Percentiles rank a stretch among this genome's conserved stretches.
These are phyloP conservation scores for Paspalum vaginatum DNA, from an alignment of 176 grass and related monocot species.

Conservation along the genomic window DNA sequence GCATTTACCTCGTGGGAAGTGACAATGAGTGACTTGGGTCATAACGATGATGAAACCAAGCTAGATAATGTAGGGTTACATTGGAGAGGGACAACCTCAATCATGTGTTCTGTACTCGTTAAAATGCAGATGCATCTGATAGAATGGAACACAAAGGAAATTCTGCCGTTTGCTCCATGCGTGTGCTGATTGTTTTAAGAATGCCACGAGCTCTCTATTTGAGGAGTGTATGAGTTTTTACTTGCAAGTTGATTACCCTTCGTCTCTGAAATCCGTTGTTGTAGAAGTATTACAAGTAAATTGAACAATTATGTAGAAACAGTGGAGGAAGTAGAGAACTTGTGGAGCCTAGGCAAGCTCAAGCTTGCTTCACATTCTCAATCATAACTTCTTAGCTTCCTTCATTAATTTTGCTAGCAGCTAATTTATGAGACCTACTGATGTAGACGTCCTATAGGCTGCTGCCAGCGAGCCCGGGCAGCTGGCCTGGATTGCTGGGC, in stretches of 20 bases:
- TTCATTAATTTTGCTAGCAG: no score
- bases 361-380: no score
- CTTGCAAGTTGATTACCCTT: background rate
- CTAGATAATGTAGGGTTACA: slow-evolving; percentile 2
- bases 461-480: no score
- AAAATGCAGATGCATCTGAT: background rate
- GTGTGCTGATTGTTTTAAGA: background rate
- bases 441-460: no score
- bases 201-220: background rate
- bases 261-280: background rate
- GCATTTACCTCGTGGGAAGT: background rate
- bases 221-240: slow-evolving; percentile 10
- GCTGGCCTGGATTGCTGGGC: no score
- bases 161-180: background rate
- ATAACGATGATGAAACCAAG: background rate
- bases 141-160: background rate
- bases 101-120: background rate
- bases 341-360: no score
- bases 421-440: no score
- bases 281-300: background rate
- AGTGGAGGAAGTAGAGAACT: no score
- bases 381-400: no score
- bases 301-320: background rate
- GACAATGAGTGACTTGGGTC: background rate
- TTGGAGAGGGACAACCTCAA: slow-evolving; percentile 16